Base-by-base conservation (phyloP, 371 early-diverging fungal species). In the Mortierella sp. region DNA sequence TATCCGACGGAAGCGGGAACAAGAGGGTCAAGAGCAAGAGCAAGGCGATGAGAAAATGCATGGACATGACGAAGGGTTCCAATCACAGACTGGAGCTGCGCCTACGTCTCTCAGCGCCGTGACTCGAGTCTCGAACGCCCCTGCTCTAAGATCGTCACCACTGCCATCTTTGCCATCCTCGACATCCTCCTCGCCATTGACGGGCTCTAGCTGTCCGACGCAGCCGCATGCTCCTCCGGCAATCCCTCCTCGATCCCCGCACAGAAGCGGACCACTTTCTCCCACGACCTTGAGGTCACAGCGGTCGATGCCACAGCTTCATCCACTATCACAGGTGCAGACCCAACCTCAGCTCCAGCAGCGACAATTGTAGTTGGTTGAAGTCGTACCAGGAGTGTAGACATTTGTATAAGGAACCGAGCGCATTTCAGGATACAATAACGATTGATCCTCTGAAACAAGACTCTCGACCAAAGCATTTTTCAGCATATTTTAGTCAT, bases 171-270 rank as follows among this genome's bases (percentile, higher is more conserved):
- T 60, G 26, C 50, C 61, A 1, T 19, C 19, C 28, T 23, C 48
- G 18, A 48, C 37, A 16, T 45, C 60, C n/a, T 21, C 28, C n/a
- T 18, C 47, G 0, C 57, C 37, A 30, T 9, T 15, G 30, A 16
- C 18, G 5, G 58, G 30, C n/a, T 18, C 60, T 44, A 21, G 18
- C 7, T 16, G 45, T 12, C 21, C 60, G 2, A 23, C 48, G 25
- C 47, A 57, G n/a, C 26, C 16, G 0, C 3, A 23, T 12, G 48
- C 29, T 15, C 70, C 70, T 7, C 70, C 70, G 2, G 55, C 60
- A 4, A 59, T 70, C 48, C 71, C 71, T 25, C 52, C 64, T 23
- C 44, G 71, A 46, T 70, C 71, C 1, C 64, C 65, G 12, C 65
- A 65, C 16, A 64, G 71, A 25, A 59, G 65, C 21, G 55, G 16